phyloP scores from a whole-genome alignment of 192 early-diverging fungal species.

The Mortierella claussenii region DNA sequence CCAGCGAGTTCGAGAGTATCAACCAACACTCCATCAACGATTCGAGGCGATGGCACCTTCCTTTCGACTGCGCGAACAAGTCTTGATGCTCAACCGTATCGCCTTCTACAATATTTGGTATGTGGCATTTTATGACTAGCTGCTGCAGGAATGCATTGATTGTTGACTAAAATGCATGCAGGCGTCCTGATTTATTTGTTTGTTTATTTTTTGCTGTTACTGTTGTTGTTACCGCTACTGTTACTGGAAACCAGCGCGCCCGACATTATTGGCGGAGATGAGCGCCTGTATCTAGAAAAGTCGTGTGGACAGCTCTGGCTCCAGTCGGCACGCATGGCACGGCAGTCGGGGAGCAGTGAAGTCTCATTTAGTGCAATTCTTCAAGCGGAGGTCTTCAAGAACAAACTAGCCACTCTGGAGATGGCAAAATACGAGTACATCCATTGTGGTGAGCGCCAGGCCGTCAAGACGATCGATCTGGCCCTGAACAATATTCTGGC shows the following conservation, averaged over 20 bases:
- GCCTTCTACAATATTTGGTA: slow-evolving; percentile 53
- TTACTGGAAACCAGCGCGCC: too few species aligned
- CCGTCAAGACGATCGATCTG: slow-evolving; percentile 62
- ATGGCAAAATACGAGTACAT: slow-evolving; percentile 68
- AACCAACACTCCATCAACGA: slow-evolving; percentile 55
- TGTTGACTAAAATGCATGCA: too few species aligned
- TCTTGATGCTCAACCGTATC: slow-evolving; percentile 67
- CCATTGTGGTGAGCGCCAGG: slow-evolving; percentile 61
- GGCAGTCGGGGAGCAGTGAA: slow-evolving; percentile 67
- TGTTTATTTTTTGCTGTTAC: too few species aligned
- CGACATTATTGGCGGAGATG: neutral
- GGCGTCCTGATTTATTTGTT: neutral
- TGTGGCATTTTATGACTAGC: neutral
- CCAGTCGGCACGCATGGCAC: slow-evolving; percentile 65
- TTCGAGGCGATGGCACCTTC: slow-evolving; percentile 63
- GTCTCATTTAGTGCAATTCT: slow-evolving; percentile 70
- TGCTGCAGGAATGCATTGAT: neutral
- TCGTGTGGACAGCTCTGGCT: slow-evolving; percentile 72
- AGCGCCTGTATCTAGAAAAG: slow-evolving; percentile 1
- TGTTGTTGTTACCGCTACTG: too few species aligned
- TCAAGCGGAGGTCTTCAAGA: slow-evolving; percentile 58
- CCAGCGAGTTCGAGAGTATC: slow-evolving; percentile 25
- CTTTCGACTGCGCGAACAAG: slow-evolving; percentile 67
- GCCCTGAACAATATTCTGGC: slow-evolving; percentile 20
- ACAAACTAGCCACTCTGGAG: slow-evolving; percentile 59